A percentile compares a stretch with the other conserved stretches of the same genome.
Conservation (phyloP, 495 filamentous ascomycete genomes). For the Acidomyces sp. region DNA sequence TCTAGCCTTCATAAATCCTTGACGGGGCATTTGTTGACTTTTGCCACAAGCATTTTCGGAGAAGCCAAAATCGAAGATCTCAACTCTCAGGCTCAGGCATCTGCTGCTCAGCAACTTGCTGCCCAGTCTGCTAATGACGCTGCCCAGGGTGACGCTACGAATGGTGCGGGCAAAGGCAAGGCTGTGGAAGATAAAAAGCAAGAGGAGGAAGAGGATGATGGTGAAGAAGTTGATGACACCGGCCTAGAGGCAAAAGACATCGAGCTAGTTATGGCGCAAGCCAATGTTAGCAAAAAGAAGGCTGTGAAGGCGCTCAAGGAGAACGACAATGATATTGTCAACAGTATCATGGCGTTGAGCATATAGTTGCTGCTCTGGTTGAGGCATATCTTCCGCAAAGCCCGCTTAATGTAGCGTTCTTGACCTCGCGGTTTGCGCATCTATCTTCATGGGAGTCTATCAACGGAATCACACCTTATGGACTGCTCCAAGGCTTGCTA, state of each 20-base stretch:
- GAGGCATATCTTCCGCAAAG: too few species aligned
- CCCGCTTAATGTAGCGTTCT: too few species aligned
- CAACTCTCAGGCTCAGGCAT: constrained; percentile 91
- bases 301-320: constrained; percentile 96
- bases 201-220: constrained; percentile 79
- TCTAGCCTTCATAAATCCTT: too few species aligned
- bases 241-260: constrained; percentile 98
- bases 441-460: too few species aligned
- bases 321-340: constrained; percentile 99
- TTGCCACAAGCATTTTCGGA: constrained; percentile 98
- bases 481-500: too few species aligned
- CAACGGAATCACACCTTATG: too few species aligned
- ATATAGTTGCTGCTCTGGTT: too few species aligned
- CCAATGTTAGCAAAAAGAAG: constrained; percentile 91
- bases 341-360: constrained; percentile 99
- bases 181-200: constrained; percentile 67
- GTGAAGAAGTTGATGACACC: constrained; percentile 82
- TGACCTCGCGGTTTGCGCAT: too few species aligned
- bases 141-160: constrained; percentile 34
- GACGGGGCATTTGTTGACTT: too few species aligned
- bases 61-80: constrained; percentile 99
- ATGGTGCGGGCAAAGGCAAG: constrained; percentile 50
- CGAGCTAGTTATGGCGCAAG: constrained; percentile 96
- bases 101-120: constrained; percentile 81
- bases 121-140: constrained; percentile 44